Evolutionary conservation across 1,284 basidiomycete genomes (phyloP), one percentile per base, ranked within the genome.

Genomic region (Ganoderma resinaceum): DNA sequence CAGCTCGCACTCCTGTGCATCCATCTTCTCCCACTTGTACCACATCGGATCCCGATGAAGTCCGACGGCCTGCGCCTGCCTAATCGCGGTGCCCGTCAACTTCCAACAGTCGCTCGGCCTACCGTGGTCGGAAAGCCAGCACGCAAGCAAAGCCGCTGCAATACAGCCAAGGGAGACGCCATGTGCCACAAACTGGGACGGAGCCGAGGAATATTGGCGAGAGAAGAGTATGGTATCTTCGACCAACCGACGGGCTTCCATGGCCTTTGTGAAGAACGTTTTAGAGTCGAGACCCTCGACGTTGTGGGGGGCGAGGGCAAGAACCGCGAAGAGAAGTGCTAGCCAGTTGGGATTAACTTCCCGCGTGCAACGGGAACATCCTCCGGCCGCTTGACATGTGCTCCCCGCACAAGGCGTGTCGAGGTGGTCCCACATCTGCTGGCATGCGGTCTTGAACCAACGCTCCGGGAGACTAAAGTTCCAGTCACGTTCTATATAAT

Each of bases 51-150:
- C 87, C 26, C 82, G 80, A 73, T 87, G 85, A 75, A 88, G 79
- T 1, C 86, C 86, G n/a, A 85, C 78, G 12, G 72, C 70, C 16
- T 78, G 77, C 68, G 43, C 69, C 1, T 71, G 72, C 14, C 77
- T 76, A 43, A 43, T 43, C 14, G 82, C 82, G 40, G 74, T 78
- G 0, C 86, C 86, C 18, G 83, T 76, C 49, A 88, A 72, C 77
- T 86, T 86, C 86, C 86, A 87, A 2, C 85, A 85, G 72, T 87
- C 86, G 69, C 84, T 86, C 33, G 85, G 77, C 46, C 82, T 80
- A 3, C 86, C 85, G 35, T 81, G 76, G 63, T 85, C 83, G 1
- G 83, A 80, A n/a, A 87, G 80, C 70, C 84, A 86, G 58, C 80
- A 80, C 33, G 81, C 81, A 14, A 87, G 78, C 43, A 87, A 72